Base-by-base conservation (phyloP, 2,329 filamentous ascomycete genomes). In the Penicillium sp. region DNA sequence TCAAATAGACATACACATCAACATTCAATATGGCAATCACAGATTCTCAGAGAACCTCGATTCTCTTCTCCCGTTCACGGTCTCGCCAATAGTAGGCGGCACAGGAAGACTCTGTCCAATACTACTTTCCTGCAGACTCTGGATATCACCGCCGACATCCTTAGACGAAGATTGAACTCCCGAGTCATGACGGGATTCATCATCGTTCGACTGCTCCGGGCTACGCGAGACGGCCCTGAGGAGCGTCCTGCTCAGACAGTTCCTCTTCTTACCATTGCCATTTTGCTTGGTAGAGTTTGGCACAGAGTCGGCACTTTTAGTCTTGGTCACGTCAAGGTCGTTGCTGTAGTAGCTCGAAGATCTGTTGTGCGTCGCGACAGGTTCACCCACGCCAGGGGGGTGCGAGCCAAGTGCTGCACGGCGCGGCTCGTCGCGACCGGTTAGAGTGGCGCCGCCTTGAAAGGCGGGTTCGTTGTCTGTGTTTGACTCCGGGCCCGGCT, bases 31-130 rank as follows among this genome's bases (percentile, higher is more conserved):
- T 40, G 19, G 55, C 12, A 12, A 57, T 62, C 50, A 69, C 45
- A 70, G 47, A 55, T 68, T 65, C 38, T 70, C 67, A 1, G 66
- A 69, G 48, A 70, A 70, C 42, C 64, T 57, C 2, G 67, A 69
- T 39, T 66, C 66, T 6, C 67, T 61, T 12, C 54, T 59, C 13
- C 61, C 55, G 47, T 59, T 61, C 38, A 58, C 49, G 35, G 60
- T 63, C 13, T 64, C 64, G n/a, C 51, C 53, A 40, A 59, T 49
- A n/a, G 48, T 46, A 6, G 64, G 64, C 5, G 67, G 67, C 2
- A 53, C 57, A 38, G 60, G 58, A 24, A 69, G 54, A 9, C 61
- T 60, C 15, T 66, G 65, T 9, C 65, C 65, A 9, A 49, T 33
- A 21, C 63, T 67, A 43, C 59, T 64, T 26, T 65, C 58, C 10